phyloP scores from a whole-genome alignment of 2,329 filamentous ascomycete species.

The Fusarium oligoseptatum region DNA sequence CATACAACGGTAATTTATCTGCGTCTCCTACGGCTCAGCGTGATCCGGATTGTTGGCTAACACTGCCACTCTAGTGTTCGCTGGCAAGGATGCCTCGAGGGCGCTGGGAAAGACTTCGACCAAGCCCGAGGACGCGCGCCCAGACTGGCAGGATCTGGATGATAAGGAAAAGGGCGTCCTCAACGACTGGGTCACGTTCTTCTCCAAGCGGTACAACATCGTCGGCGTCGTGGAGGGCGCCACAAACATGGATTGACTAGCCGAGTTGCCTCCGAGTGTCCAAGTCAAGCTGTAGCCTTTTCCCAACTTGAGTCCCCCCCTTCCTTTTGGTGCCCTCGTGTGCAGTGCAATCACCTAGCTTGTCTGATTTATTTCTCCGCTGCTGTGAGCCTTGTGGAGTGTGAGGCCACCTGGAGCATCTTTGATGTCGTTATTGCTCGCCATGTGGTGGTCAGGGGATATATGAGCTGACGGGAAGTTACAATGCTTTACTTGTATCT shows the following conservation, averaged over 20 bases:
- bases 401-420: neutral
- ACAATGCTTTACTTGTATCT: neutral
- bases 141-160: constrained; percentile 85
- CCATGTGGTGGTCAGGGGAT: neutral
- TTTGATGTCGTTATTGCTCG: neutral
- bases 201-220: constrained; percentile 96
- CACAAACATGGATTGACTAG: constrained; percentile 64
- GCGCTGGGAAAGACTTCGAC: constrained; percentile 89
- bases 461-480: neutral
- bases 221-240: constrained; percentile 76
- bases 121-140: constrained; percentile 83
- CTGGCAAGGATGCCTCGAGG: constrained; percentile 94
- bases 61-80: constrained; percentile 76
- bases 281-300: constrained; percentile 40
- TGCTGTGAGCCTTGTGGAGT: constrained; percentile 27
- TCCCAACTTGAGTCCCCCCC: neutral
- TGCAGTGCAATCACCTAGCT: neutral
- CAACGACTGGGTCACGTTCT: constrained; percentile 95
- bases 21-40: neutral
- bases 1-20: constrained; percentile 80
- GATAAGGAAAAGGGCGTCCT: constrained; percentile 89
- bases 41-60: constrained; percentile 19
- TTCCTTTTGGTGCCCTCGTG: neutral
- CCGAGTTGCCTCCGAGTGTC: constrained; percentile 33
- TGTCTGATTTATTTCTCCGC: constrained; percentile 38